Conservation (phyloP, 352 stramenopile genomes). For the Globisporangium alternatum region DNA sequence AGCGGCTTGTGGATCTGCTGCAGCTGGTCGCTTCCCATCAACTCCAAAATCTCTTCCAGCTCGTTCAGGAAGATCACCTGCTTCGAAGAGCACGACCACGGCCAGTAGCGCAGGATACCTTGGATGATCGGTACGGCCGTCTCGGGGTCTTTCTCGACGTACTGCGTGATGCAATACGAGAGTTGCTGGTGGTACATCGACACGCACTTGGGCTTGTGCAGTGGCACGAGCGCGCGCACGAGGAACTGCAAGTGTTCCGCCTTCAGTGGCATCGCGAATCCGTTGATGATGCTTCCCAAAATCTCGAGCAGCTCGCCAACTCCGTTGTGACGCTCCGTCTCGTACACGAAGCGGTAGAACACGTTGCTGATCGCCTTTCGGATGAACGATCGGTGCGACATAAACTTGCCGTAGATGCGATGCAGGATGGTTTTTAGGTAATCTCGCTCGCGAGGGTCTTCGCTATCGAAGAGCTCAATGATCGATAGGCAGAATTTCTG, state of each 20-base stretch:
- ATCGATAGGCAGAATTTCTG: conserved; percentile 96
- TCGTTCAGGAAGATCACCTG: conserved; percentile 98
- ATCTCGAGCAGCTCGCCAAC: conserved; percentile 98
- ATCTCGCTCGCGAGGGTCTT: conserved; percentile 98
- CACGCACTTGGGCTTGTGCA: conserved; percentile 98
- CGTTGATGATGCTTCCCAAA: conserved; percentile 98
- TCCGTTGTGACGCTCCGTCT: conserved; percentile 95
- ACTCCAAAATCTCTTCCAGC: conserved; percentile 98
- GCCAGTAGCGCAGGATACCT: conserved; percentile 95
- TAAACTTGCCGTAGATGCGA: conserved; percentile 99
- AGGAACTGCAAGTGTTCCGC: conserved; percentile 97
- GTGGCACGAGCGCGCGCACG: conserved; percentile 93
- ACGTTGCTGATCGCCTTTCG: conserved; percentile 97
- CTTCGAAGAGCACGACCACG: conserved; percentile 93
- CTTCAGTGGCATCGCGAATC: conserved; percentile 99
- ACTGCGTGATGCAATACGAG: conserved; percentile 99
- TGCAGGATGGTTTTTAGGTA: conserved; percentile 99
- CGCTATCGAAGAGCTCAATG: conserved; percentile 93
- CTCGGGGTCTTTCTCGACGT: conserved; percentile 98
- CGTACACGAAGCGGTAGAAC: conserved; percentile 99
- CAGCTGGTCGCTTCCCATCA: conserved; percentile 87
- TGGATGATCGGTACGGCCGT: conserved; percentile 94
- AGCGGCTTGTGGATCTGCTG: conserved; percentile 75
- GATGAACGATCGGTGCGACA: conserved; percentile 98
- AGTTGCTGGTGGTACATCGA: conserved; percentile 98